Evolutionary conservation across 768 basidiomycete species (phyloP), one percentile per base, ranked within the genome.

Genomic region (Termitomyces sp.): DNA sequence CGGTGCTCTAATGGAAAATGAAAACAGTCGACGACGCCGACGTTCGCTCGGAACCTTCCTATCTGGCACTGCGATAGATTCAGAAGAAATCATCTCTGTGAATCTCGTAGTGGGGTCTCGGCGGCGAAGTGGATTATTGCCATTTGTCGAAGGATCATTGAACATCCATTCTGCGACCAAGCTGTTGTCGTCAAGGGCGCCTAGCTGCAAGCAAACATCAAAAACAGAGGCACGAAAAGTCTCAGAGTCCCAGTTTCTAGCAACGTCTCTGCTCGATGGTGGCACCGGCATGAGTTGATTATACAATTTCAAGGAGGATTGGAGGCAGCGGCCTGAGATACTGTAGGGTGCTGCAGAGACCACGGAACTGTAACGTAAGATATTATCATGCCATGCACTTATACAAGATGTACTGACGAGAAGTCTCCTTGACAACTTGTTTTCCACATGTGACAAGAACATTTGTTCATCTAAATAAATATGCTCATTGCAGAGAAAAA

Each of bases 141-240:
- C 42, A 12, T 32, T 48, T 29, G 29, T 35, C 16, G 62, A 57
- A 22, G 54, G 60, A 45, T 70, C 68, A 41, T 60, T 60, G 56
- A 70, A 70, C 58, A 71, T 67, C 68, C 70, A 73, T 35, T 67
- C 60, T 22, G 66, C 68, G 31, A 71, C 56, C 36, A 62, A 56
- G 53, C 64, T 70, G 57, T 70, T 66, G 11, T 64, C 59, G 53
- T 70, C 68, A 11, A 73, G 61, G 1, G 66, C 68, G 16, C 70
- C 71, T 10, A 73, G 60, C 44, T 70, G 66, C 32, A 68, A 55
- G 36, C 69, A 70, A 50, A 63, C 66, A 50, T 73, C 69, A 48
- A 68, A 63, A 5, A 72, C 62, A 11, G 71, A 72, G 12, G 69
- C 67, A 13, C 70, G 66, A 23, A 5, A 5, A 38, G 15, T 27